phyloP scores from a whole-genome alignment of 257 asterid species.

The Solanum corneliomulleri region DNA sequence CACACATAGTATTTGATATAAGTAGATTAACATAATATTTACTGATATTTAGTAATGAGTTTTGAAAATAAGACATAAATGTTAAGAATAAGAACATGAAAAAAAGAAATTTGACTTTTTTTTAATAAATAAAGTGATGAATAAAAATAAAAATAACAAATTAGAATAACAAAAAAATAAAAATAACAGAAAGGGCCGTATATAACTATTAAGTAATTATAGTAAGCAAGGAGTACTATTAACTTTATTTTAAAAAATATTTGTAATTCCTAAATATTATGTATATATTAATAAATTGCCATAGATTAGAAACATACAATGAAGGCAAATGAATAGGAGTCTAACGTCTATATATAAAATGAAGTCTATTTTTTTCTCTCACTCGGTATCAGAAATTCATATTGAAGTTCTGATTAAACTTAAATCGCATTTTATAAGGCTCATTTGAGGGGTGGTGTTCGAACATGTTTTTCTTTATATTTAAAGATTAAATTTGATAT shows the following conservation, averaged over 20 bases:
- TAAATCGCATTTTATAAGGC: rapidly evolving
- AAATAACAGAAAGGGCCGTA: neutral
- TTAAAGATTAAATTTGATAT: no score
- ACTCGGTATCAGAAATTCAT: neutral
- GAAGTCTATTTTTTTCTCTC: neutral
- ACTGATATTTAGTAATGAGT: neutral
- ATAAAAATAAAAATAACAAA: no score
- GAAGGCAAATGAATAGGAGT: neutral
- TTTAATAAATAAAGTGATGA: no score
- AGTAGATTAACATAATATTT: neutral
- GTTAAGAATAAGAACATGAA: no score
- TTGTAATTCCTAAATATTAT: neutral
- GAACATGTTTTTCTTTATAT: no score
- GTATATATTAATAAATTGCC: neutral
- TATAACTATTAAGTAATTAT: no score
- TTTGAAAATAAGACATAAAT: no score
- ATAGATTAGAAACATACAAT: neutral
- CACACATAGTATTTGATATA: neutral
- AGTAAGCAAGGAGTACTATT: neutral
- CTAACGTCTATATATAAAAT: no score
- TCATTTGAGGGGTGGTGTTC: no score
- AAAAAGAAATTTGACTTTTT: no score
- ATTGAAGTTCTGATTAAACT: no score
- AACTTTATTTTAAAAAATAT: no score
- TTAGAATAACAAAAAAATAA: neutral